Conservation (phyloP, 805 yeast species). For the Suhomyces canberraensis region DNA sequence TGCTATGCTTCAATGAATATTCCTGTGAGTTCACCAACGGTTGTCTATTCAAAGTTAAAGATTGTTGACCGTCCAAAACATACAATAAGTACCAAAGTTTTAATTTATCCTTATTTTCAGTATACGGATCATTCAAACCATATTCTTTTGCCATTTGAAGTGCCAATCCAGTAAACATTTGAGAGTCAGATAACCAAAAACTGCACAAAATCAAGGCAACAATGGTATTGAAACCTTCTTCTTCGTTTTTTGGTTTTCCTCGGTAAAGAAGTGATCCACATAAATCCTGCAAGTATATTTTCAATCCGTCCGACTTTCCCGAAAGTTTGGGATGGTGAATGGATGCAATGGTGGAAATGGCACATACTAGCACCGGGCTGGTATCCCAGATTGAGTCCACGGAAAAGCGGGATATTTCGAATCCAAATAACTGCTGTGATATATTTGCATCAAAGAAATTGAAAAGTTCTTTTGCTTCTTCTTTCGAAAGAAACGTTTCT, state of each 20-base stretch:
- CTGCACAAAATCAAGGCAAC: constrained; percentile 63
- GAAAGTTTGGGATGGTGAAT: constrained; percentile 51
- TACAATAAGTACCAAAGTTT: constrained; percentile 66
- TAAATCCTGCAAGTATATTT: constrained; percentile 28
- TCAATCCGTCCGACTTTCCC: constrained; percentile 25
- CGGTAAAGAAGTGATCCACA: constrained; percentile 33
- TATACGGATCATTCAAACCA: constrained; percentile 37
- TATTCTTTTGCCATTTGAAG: constrained; percentile 60
- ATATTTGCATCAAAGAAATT: constrained; percentile 51
- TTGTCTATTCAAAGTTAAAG: constrained; percentile 55
- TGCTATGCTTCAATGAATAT: constrained; percentile 39
- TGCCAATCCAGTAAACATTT: constrained; percentile 65
- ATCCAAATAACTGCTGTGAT: constrained; percentile 65
- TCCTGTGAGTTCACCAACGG: constrained; percentile 52
- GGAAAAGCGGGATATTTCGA: constrained; percentile 49
- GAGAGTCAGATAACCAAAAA: constrained; percentile 65
- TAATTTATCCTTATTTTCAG: constrained; percentile 40
- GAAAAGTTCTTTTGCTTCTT: constrained; percentile 49
- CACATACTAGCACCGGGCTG: constrained; percentile 56
- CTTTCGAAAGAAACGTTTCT: constrained; percentile 30
- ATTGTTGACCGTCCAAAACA: constrained; percentile 67
- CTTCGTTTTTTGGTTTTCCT: constrained; percentile 40
- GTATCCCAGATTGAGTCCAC: constrained; percentile 49
- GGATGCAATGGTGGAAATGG: constrained; percentile 60
- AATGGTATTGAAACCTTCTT: constrained; percentile 57